phyloP scores from a whole-genome alignment of 257 asterid genomes.

The Buddleja alternifolia region DNA sequence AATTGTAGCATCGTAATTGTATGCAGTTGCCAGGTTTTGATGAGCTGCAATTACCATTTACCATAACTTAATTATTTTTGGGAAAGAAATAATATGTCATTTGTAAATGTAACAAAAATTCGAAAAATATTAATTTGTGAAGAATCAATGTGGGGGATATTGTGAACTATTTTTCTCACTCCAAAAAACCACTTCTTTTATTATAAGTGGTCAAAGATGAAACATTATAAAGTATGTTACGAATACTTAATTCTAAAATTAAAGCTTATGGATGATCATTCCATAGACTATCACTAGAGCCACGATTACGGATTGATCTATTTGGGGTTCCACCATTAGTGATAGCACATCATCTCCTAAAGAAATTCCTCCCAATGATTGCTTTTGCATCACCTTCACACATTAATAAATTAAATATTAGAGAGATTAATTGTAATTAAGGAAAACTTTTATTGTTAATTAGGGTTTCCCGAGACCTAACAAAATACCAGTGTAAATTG shows the following conservation, averaged over 20 bases:
- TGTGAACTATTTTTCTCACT: neutral
- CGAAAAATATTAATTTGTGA: too few relatives aligned
- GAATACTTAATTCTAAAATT: neutral
- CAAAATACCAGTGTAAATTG: neutral
- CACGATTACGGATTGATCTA: slow-evolving; percentile 58
- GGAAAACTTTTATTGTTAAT: too few relatives aligned
- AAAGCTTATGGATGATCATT: slow-evolving; percentile 51
- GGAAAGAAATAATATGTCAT: too few relatives aligned
- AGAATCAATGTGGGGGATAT: too few relatives aligned
- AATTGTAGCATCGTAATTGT: too few relatives aligned
- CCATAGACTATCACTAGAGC: slow-evolving; percentile 63
- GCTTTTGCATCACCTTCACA: slow-evolving; percentile 56
- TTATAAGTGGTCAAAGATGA: neutral
- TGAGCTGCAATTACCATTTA: neutral
- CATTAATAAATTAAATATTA: neutral
- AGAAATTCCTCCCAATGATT: slow-evolving; percentile 46
- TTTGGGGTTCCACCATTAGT: slow-evolving; percentile 56
- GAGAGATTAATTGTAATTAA: neutral
- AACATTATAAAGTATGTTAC: neutral
- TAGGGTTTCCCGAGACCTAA: too few relatives aligned
- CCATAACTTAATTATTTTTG: neutral
- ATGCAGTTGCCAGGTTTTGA: too few relatives aligned
- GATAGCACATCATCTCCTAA: slow-evolving; percentile 67
- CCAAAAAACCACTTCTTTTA: neutral
- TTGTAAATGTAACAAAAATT: too few relatives aligned